Evolutionary conservation across 192 early-diverging fungal species (phyloP), one percentile per base, ranked within the genome.

Genomic region (Allomyces macrogynus): DNA sequence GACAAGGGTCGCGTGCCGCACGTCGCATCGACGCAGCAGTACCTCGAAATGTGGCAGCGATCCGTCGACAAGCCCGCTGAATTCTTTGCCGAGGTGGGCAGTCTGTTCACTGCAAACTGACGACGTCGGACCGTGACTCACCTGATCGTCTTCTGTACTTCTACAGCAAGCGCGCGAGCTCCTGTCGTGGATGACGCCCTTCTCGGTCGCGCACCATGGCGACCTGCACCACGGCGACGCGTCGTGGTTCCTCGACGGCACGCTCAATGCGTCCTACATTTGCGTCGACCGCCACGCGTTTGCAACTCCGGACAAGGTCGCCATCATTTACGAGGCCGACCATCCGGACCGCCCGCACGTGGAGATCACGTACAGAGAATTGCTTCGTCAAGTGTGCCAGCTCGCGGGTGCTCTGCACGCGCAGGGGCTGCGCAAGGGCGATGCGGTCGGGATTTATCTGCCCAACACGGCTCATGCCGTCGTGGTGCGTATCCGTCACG

Each of bases 391-490:
- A 68, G 91, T 96, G 44, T 88, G 79, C 73, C 79, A 83, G 57
- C 69, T 96, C 60, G 91, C 93, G 65, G 92, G 92, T 69, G 86
- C 88, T 3, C 75, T 97, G 42, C 84, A 80, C 67, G 81, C 86
- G 67, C 82, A 85, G 60, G 89, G 91, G 22, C 79, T 97, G 61
- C 77, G 81, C 62, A 95, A 93, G 78, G 94, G 94, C 60, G 91
- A 97, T 72, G 87, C 82, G 10, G 92, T 97, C 32, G 88, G 87
- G 61, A 93, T 97, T 72, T 97, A 97, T 74, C 90, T 97, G 90
- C 94, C 93, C 62, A 94, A 92, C 89, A 83, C 92, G 27, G 92
- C 94, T 64, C 91, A 97, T 74, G 92, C 92, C 24, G 84, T 85
- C 0, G 80, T 89, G 60, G 49, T 57, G 20, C 49, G 49, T 40